Evolutionary conservation across 495 filamentous ascomycete species (phyloP).

Genomic region (Cercophora samala): DNA sequence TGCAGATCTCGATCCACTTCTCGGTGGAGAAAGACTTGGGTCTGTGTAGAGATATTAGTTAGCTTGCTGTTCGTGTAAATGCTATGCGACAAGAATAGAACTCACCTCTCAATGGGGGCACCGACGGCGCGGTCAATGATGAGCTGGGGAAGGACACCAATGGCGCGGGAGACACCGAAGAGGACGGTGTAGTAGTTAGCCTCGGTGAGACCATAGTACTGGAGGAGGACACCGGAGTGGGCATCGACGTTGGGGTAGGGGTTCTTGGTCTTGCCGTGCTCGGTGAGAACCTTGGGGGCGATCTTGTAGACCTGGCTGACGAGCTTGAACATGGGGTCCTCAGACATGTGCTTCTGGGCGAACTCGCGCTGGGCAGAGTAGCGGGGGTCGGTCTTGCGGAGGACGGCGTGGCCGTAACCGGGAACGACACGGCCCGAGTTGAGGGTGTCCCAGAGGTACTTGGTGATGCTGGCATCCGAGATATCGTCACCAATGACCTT

Average conservation of each 20-base stretch:
- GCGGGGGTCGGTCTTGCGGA: slow-evolving; percentile 98
- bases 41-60: slow-evolving; percentile 30
- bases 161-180: slow-evolving; percentile 95
- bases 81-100: slow-evolving; percentile 36
- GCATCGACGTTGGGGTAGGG: slow-evolving; percentile 46
- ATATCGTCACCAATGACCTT: slow-evolving; percentile 87
- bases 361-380: slow-evolving; percentile 97
- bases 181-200: slow-evolving; percentile 99
- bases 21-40: slow-evolving; percentile 98
- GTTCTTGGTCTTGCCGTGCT: slow-evolving; percentile 99
- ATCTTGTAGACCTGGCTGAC: slow-evolving; percentile 99
- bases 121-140: slow-evolving; percentile 99
- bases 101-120: slow-evolving; percentile 66
- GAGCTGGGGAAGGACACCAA: slow-evolving; percentile 96
- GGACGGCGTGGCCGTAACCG: slow-evolving; percentile 96
- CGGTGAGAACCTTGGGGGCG: slow-evolving; percentile 91
- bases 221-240: slow-evolving; percentile 96
- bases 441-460: slow-evolving; percentile 97
- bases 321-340: slow-evolving; percentile 99
- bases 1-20: slow-evolving; percentile 88
- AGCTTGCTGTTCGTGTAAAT: background rate
- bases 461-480: slow-evolving; percentile 89
- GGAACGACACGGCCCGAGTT: slow-evolving; percentile 94
- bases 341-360: slow-evolving; percentile 79
- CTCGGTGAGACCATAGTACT: slow-evolving; percentile 98